Evolutionary conservation across 306 rosid genomes (phyloP), one percentile per base, ranked within the genome.

Genomic region (Prunus armeniaca): DNA sequence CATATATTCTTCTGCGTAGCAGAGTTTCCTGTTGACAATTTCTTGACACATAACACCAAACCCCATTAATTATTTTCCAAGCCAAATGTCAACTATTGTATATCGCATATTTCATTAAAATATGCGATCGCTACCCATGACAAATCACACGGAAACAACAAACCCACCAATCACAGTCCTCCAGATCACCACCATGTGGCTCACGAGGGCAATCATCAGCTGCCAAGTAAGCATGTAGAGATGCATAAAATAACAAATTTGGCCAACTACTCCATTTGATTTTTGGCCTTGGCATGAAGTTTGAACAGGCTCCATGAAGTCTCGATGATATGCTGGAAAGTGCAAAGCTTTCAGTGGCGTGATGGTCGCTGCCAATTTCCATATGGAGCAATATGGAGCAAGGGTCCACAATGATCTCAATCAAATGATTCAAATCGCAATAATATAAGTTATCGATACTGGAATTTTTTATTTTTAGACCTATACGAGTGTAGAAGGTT

Each of bases 151-250:
- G 2, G 45, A 63, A 82, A 50, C 49, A 79, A 38, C 12, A 64
- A 11, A 75, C 17, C 57, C 43, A 47, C 56, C 70, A 84, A 81
- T 81, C 30, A 25, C 18, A 61, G 46, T 24, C 68, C 43, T 24
- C 72, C 82, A 69, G 83, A 43, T 74, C 83, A 80, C 22, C 79
- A 72, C 65, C 85, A 80, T 78, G 87, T 74, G 81, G 75, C 25
- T 69, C 76, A 28, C 76, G 66, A 68, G 11, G 46, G 20, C 76
- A 69, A 34, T 49, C 76, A 60, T 61, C 46, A 61, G 27, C 69
- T 47, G 65, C 56, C 47, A 78, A 49, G 61, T 34, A 50, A 65
- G 67, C 65, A 65, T 19, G 12, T 51, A n/a, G 14, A 38, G 24
- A 55, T 51, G 57, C 46, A 56, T 18, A 56, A 19, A 49, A 20